Conservation (phyloP, 2,329 filamentous ascomycete genomes). For the Fusarium kyushuense region DNA sequence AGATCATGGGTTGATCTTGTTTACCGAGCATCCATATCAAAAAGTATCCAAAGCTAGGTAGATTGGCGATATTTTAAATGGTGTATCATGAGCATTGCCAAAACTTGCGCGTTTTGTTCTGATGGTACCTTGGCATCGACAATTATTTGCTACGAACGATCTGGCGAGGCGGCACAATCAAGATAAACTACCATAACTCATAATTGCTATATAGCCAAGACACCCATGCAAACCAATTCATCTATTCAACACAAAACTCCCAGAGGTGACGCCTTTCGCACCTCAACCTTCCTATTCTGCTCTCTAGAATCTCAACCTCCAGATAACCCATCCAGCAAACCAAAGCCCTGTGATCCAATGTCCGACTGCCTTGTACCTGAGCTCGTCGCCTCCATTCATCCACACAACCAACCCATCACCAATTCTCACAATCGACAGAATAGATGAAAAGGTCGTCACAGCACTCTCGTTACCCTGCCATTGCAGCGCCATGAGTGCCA, state of each 20-base stretch:
- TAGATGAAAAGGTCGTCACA: constrained; percentile 48
- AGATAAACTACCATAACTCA: neutral
- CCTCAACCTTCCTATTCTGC: neutral
- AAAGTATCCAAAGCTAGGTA: neutral
- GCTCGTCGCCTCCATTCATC: constrained; percentile 46
- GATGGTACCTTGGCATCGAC: neutral
- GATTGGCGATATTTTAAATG: neutral
- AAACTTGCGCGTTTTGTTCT: neutral
- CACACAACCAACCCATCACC: constrained; percentile 52
- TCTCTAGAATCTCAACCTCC: constrained; percentile 33
- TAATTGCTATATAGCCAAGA: neutral
- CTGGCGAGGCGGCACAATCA: neutral
- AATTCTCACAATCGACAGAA: constrained; percentile 49
- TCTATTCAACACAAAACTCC: neutral
- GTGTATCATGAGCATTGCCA: neutral
- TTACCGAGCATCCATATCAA: neutral
- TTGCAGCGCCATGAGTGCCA: constrained; percentile 48
- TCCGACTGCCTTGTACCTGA: constrained; percentile 40
- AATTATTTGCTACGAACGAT: neutral
- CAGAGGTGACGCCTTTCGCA: too few species aligned
- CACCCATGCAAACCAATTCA: neutral
- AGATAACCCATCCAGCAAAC: constrained; percentile 46
- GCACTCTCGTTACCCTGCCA: constrained; percentile 47
- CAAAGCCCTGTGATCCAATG: constrained; percentile 48
- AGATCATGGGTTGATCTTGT: neutral